Conservation (phyloP, 352 stramenopile species). For the Elongisporangium anandrum region DNA sequence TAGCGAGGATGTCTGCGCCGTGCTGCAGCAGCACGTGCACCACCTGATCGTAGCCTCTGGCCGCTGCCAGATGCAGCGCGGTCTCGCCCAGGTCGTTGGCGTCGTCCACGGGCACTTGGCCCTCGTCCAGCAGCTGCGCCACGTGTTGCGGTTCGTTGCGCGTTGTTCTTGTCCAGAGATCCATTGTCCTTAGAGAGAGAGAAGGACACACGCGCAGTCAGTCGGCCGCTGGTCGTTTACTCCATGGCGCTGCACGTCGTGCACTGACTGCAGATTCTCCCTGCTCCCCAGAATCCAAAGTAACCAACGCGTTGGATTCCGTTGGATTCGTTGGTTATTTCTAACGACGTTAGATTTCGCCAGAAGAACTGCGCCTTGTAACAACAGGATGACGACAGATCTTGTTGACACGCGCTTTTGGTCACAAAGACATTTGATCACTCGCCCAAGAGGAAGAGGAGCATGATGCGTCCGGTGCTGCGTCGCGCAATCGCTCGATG, state of each 20-base stretch:
- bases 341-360: not conserved
- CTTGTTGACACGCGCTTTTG: not conserved
- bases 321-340: not conserved
- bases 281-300: not conserved
- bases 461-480: not conserved
- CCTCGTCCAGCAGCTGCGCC: conserved; percentile 19
- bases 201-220: not conserved
- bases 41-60: conserved; percentile 43
- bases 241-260: not conserved
- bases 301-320: not conserved
- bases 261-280: not conserved
- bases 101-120: conserved; percentile 42
- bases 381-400: not conserved
- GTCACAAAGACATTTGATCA: not conserved
- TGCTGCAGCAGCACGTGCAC: conserved; percentile 53
- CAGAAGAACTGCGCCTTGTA: not conserved
- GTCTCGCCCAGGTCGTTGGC: conserved; percentile 71
- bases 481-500: not conserved
- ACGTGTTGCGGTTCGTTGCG: not conserved
- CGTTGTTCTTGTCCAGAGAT: conserved; percentile 3
- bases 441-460: too few relatives aligned
- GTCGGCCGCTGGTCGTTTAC: not conserved
- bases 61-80: conserved; percentile 64
- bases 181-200: not conserved
- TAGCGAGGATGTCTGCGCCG: conserved; percentile 36